Evolutionary conservation across 106 monocot species (phyloP).

Genomic region (Hemerocallis citrina): DNA sequence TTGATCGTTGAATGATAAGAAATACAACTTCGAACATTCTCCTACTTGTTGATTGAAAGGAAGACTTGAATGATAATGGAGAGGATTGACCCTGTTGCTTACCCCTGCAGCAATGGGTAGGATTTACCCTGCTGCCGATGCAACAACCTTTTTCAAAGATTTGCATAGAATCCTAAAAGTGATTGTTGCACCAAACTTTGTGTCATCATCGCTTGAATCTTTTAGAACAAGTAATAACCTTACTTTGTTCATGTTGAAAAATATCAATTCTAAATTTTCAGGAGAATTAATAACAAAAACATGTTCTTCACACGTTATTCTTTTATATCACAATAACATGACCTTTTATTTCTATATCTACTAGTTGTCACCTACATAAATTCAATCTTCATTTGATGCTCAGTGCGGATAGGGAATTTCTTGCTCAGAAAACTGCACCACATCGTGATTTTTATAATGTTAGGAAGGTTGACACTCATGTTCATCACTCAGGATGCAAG

Average conservation of each 20-base stretch:
- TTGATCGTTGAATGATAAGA: too few relatives aligned
- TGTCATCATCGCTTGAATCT: conserved; percentile 88
- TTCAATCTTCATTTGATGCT: conserved; percentile 98
- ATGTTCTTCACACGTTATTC: not conserved
- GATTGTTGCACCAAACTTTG: conserved; percentile 63
- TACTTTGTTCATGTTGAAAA: too few relatives aligned
- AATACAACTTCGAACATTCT: too few relatives aligned
- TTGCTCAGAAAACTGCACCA: conserved; percentile 98
- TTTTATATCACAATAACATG: not conserved
- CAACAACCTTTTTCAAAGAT: conserved; percentile 95
- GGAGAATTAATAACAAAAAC: too few relatives aligned
- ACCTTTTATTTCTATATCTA: not conserved
- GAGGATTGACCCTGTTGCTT: too few relatives aligned
- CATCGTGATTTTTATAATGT: conserved; percentile 99
- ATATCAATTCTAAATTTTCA: too few relatives aligned
- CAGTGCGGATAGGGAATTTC: conserved; percentile 91
- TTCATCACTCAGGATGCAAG: conserved; percentile 99
- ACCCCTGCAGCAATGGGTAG: conserved; percentile 46
- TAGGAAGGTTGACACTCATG: conserved; percentile 99
- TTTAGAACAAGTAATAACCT: conserved; percentile 75
- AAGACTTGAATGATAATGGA: too few relatives aligned
- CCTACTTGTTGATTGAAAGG: too few relatives aligned
- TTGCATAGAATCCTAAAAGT: conserved; percentile 82
- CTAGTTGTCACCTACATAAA: conserved; percentile 44
- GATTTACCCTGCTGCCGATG: conserved; percentile 81